These are phyloP conservation scores for Fusarium clavum DNA, from an alignment of 2,329 filamentous ascomycete genomes.

Conservation along the genomic window DNA sequence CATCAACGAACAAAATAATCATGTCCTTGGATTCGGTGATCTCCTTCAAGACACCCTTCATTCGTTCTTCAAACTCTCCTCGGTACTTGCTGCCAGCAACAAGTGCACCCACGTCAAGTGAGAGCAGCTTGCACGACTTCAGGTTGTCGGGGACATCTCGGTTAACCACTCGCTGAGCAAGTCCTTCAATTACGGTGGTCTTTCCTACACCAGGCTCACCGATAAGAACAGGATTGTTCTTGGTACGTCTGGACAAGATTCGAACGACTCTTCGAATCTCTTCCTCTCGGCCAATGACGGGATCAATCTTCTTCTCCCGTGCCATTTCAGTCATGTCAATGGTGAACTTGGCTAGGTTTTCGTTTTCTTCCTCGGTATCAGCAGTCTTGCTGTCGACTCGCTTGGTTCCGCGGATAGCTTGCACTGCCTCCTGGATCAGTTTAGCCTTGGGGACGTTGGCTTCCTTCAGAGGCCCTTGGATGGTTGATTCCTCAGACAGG, in stretches of 20 bases:
- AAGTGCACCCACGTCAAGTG: constrained; percentile 92
- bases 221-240: constrained; percentile 98
- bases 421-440: constrained; percentile 88
- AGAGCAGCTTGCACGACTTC: constrained; percentile 91
- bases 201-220: constrained; percentile 98
- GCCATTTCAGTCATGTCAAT: constrained; percentile 98
- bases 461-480: constrained; percentile 82
- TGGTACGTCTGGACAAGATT: constrained; percentile 91
- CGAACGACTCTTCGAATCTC: constrained; percentile 93
- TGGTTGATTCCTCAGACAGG: constrained; percentile 79
- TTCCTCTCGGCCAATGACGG: constrained; percentile 95
- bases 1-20: constrained; percentile 98
- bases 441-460: constrained; percentile 93
- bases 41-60: constrained; percentile 99
- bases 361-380: constrained; percentile 90
- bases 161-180: constrained; percentile 96
- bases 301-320: constrained; percentile 96
- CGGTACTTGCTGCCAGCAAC: constrained; percentile 98
- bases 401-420: constrained; percentile 90
- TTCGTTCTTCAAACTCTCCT: constrained; percentile 98
- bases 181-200: constrained; percentile 95
- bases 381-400: constrained; percentile 96
- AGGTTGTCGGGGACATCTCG: constrained; percentile 96
- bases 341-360: constrained; percentile 97
- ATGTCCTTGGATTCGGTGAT: constrained; percentile 95